These are phyloP conservation scores for Phytophthora pseudosyringae DNA, from an alignment of 352 stramenopile genomes.

Conservation along the genomic window DNA sequence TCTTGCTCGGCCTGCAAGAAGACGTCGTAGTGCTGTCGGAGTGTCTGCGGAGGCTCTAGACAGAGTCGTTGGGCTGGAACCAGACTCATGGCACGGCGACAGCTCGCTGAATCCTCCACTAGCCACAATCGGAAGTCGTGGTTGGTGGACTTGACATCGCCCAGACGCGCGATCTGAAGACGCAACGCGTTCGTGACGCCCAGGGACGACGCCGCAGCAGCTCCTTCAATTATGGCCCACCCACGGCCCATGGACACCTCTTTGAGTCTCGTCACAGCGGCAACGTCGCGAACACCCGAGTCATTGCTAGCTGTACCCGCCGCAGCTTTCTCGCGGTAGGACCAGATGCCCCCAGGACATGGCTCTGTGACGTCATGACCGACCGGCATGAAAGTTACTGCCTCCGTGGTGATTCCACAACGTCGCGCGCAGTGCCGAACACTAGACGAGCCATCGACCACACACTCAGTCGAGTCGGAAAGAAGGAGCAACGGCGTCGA, in stretches of 20 bases:
- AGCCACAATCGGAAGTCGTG: slow-evolving; percentile 47
- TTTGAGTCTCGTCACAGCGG: slow-evolving; percentile 31
- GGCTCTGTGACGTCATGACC: neutral
- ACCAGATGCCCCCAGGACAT: slow-evolving; percentile 9
- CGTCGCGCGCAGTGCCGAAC: slow-evolving; percentile 27
- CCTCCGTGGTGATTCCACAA: slow-evolving; percentile 16
- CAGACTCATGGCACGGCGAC: slow-evolving; percentile 1
- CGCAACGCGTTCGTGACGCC: slow-evolving; percentile 35
- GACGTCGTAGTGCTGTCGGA: slow-evolving; percentile 32
- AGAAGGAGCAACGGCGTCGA: slow-evolving; percentile 32
- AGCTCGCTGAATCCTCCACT: slow-evolving; percentile 21
- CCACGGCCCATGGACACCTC: slow-evolving; percentile 32
- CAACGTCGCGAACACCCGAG: slow-evolving; percentile 11
- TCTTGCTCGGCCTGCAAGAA: slow-evolving; percentile 31
- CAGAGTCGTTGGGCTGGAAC: slow-evolving; percentile 33
- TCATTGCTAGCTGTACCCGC: neutral
- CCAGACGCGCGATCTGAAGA: slow-evolving; percentile 37
- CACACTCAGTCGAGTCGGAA: slow-evolving; percentile 22
- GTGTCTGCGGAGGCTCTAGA: slow-evolving; percentile 42
- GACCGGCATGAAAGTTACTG: slow-evolving; percentile 24
- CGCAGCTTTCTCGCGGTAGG: slow-evolving; percentile 14
- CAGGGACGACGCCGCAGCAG: slow-evolving; percentile 21
- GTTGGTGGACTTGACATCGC: slow-evolving; percentile 35
- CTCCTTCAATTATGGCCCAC: slow-evolving; percentile 45
- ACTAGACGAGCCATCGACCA: slow-evolving; percentile 16